phyloP scores from a whole-genome alignment of 2,329 filamentous ascomycete genomes.

The Aspergillus latus region DNA sequence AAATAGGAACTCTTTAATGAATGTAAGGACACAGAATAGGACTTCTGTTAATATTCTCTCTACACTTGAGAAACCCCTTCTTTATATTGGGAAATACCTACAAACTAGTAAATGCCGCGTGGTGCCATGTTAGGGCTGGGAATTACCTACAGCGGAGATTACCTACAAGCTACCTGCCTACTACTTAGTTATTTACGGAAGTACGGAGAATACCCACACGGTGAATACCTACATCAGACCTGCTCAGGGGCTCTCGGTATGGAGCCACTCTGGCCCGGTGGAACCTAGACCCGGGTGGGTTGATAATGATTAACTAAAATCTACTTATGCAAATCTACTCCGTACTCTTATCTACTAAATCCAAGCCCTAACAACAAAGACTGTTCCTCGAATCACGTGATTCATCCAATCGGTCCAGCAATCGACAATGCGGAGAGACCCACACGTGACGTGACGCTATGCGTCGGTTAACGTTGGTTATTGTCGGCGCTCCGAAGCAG shows the following conservation, averaged over 20 bases:
- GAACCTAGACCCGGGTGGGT: background rate
- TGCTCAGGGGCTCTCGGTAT: background rate
- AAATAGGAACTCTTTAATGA: background rate
- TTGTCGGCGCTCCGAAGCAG: slow-evolving; percentile 22
- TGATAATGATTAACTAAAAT: background rate
- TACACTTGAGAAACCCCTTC: background rate
- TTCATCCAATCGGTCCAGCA: background rate
- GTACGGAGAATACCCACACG: background rate
- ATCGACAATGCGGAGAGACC: slow-evolving; percentile 22
- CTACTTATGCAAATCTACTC: background rate
- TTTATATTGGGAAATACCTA: slow-evolving; percentile 11
- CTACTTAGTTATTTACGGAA: background rate
- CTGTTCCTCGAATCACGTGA: background rate
- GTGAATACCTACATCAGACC: background rate
- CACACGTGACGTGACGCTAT: slow-evolving; percentile 28
- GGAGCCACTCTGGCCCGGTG: background rate
- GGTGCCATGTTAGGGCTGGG: background rate
- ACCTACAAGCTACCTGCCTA: slow-evolving; percentile 12
- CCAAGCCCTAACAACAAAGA: background rate
- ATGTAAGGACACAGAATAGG: background rate
- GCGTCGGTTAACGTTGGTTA: slow-evolving; percentile 29
- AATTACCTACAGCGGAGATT: slow-evolving; percentile 8
- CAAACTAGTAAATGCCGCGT: slow-evolving; percentile 11
- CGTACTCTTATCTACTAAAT: background rate
- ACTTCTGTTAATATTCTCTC: background rate